Base-by-base conservation (phyloP, 305 asterid genomes). In the Rubia balearica region DNA sequence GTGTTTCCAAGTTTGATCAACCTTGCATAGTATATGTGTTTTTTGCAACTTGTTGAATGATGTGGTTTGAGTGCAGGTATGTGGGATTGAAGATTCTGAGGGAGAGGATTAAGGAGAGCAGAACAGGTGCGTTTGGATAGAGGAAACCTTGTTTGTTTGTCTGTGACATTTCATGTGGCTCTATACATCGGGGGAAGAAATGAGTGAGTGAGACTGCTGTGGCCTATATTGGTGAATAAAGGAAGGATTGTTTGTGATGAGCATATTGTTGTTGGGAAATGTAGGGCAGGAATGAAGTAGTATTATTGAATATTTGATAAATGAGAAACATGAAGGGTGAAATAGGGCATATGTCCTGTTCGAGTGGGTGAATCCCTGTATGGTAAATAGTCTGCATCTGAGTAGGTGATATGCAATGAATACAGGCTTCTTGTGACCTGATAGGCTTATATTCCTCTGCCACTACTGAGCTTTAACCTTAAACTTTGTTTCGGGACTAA, bases 81-180 rank as follows among this genome's bases (percentile, higher is more conserved):
- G 49, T 65, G 11, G 78, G 81, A 14, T 3, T 57, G 71, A 65
- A 74, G 73, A 70, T 70, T 49, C 53, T 73, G 17, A 59, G 75
- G 69, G 78, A 70, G 36, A 59, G 81, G 71, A 70, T 59, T 48
- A 74, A 72, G 42, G 68, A 36, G 61, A 53, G 27, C 60, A 19
- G 43, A 30, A 16, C 66, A 38, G 53, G 57, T 27, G 17, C 40
- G 41, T 14, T 61, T 7, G 33, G 66, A 61, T 30, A 17, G 22
- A 11, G 13, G 59, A 33, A 33, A 3, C 36, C 36, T 3, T 33
- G 36, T 33, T 33, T 33, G 36, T 33, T 33, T 33, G 36, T 33
- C 36, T 4, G 36, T 33, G 36, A 33, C 36, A 33, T 33, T 1
- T 33, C 3, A 33, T 33, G 36, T 33, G 4, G 36, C 36, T 33